Evolutionary conservation across 257 asterid species (phyloP).

Genomic region (Ophiorrhiza pumila): DNA sequence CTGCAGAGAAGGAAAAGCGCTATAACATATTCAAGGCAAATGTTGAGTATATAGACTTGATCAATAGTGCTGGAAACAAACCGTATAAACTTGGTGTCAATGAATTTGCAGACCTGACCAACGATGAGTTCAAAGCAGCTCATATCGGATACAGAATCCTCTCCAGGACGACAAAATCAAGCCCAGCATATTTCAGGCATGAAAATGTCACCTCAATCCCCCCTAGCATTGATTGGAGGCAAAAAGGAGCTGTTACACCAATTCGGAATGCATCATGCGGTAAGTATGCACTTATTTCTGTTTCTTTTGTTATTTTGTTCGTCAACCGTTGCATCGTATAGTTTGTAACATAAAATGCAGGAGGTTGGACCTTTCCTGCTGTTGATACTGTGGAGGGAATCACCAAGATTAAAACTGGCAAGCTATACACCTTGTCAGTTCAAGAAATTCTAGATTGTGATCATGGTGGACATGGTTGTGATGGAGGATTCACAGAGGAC

Average conservation of each 20-base stretch:
- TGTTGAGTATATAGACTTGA: constrained; percentile 28
- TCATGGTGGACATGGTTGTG: constrained; percentile 14
- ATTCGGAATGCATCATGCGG: constrained; percentile 26
- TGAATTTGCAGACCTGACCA: constrained; percentile 39
- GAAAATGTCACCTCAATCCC: constrained; percentile 7
- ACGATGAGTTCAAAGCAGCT: constrained; percentile 31
- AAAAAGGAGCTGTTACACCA: constrained; percentile 26
- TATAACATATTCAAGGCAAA: constrained; percentile 39
- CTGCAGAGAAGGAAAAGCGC: constrained; percentile 30
- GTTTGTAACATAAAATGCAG: not conserved
- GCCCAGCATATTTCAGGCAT: constrained; percentile 14
- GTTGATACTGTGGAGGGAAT: constrained; percentile 19
- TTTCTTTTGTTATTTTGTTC: not conserved
- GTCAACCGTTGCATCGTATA: not conserved
- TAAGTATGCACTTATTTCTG: not conserved
- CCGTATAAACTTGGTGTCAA: constrained; percentile 35
- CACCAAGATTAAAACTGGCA: constrained; percentile 18
- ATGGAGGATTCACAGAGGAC: constrained; percentile 6
- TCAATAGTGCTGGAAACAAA: constrained; percentile 27
- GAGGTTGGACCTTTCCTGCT: constrained; percentile 20
- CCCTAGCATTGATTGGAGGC: constrained; percentile 22
- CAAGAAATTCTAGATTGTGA: constrained; percentile 15
- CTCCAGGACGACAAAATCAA: constrained; percentile 3
- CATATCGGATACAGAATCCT: constrained; percentile 15
- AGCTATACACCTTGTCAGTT: constrained; percentile 12